These are phyloP conservation scores for Podospora pseudoanserina DNA, from an alignment of 495 filamentous ascomycete species.

Conservation along the genomic window DNA sequence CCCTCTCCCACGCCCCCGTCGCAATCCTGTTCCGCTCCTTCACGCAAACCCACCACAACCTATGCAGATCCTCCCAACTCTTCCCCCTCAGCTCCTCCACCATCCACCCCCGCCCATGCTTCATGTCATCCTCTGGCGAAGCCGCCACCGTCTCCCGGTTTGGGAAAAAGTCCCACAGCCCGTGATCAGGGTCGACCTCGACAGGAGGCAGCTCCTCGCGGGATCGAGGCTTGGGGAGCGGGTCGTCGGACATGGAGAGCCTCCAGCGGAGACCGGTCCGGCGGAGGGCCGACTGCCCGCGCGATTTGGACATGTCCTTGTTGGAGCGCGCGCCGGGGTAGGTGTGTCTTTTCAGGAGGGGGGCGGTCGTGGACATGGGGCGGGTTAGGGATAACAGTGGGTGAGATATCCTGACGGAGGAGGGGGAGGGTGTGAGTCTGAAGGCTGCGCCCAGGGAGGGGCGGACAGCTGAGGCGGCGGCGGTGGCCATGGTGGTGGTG, in stretches of 20 bases:
- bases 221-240: constrained; percentile 70
- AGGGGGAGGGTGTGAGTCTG: constrained; percentile 4
- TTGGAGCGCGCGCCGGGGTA: constrained; percentile 39
- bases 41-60: constrained; percentile 90
- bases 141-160: constrained; percentile 57
- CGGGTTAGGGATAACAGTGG: constrained; percentile 9
- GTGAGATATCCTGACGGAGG: constrained; percentile 7
- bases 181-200: constrained; percentile 68
- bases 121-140: constrained; percentile 61
- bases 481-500: constrained; percentile 37
- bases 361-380: constrained; percentile 37
- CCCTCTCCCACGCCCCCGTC: constrained; percentile 67
- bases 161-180: constrained; percentile 91
- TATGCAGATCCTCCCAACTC: constrained; percentile 90
- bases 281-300: constrained; percentile 77
- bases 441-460: constrained; percentile 38
- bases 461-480: constrained; percentile 35
- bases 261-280: constrained; percentile 70
- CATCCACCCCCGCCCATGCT: constrained; percentile 78
- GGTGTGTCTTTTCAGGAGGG: constrained; percentile 35
- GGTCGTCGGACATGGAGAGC: constrained; percentile 64
- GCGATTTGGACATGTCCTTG: constrained; percentile 61
- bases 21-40: constrained; percentile 88
- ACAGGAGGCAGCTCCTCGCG: constrained; percentile 57
- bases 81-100: constrained; percentile 84